A percentile compares a stretch with the other conserved stretches of the same genome.
These are phyloP conservation scores for Thelonectria olida DNA, from an alignment of 2,329 filamentous ascomycete genomes.

Conservation along the genomic window DNA sequence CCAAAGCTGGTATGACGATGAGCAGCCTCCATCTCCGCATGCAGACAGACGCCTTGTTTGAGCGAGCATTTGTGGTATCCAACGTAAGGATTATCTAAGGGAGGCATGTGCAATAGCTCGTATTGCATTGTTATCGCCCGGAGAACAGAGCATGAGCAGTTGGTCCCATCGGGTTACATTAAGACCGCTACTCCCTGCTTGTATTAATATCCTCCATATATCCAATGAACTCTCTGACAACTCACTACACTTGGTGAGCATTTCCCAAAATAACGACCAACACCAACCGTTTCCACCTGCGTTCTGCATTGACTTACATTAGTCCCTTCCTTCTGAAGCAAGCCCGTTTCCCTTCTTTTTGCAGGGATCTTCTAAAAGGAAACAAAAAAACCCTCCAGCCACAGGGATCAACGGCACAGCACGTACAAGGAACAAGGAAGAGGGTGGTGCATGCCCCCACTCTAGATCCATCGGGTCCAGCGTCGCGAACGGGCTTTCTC, in stretches of 20 bases:
- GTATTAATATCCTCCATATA: not conserved
- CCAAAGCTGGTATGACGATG: not conserved
- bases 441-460: constrained; percentile 12
- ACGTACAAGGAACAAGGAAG: too few relatives aligned
- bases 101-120: not conserved
- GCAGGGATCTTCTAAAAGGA: too few relatives aligned
- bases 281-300: not conserved
- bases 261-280: not conserved
- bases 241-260: not conserved
- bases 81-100: not conserved
- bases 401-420: too few relatives aligned
- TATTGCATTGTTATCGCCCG: not conserved
- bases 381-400: too few relatives aligned
- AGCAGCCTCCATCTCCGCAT: not conserved
- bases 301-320: not conserved
- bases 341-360: too few relatives aligned
- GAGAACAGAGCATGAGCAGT: not conserved
- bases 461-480: constrained; percentile 1
- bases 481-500: constrained; percentile 16
- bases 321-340: too few relatives aligned
- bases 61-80: too few relatives aligned
- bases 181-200: not conserved
- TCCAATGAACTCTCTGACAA: not conserved
- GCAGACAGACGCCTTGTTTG: not conserved
- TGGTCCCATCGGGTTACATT: not conserved